A percentile compares a stretch with the other conserved stretches of the same genome.
These are phyloP conservation scores for Epichloe gansuensis DNA, from an alignment of 2,329 filamentous ascomycete species.

Conservation along the genomic window DNA sequence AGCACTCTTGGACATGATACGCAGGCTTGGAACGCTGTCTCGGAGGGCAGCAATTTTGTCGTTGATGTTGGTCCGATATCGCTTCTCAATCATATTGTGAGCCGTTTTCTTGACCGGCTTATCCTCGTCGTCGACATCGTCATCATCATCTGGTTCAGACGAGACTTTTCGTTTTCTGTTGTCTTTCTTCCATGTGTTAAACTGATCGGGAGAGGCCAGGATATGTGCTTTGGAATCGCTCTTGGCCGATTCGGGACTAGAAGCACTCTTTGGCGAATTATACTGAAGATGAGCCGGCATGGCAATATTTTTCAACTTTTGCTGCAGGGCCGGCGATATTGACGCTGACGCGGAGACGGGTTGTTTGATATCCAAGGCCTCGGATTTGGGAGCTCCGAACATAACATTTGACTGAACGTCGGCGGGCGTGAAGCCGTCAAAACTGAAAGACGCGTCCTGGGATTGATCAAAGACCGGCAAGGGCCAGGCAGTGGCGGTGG, in stretches of 20 bases:
- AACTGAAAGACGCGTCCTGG: conserved; percentile 18
- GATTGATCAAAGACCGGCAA: conserved; percentile 23
- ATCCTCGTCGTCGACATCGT: conserved; percentile 45
- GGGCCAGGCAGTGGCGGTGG: conserved; percentile 23
- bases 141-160: conserved; percentile 37
- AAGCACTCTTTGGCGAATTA: conserved; percentile 43
- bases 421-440: conserved; percentile 20
- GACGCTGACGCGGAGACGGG: conserved; percentile 14
- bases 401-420: conserved; percentile 24
- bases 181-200: conserved; percentile 31
- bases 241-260: conserved; percentile 44
- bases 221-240: conserved; percentile 34
- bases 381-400: conserved; percentile 11
- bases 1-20: conserved; percentile 67
- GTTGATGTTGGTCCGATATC: conserved; percentile 91
- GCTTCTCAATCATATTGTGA: conserved; percentile 97
- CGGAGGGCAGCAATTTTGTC: conserved; percentile 90
- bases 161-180: conserved; percentile 61
- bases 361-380: conserved; percentile 1
- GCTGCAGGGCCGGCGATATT: conserved; percentile 38
- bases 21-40: conserved; percentile 82
- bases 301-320: conserved; percentile 49
- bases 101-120: conserved; percentile 73
- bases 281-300: conserved; percentile 53
- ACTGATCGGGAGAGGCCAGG: conserved; percentile 48